phyloP scores from a whole-genome alignment of 108 stramenopile genomes.

The Cyclotella atomus region DNA sequence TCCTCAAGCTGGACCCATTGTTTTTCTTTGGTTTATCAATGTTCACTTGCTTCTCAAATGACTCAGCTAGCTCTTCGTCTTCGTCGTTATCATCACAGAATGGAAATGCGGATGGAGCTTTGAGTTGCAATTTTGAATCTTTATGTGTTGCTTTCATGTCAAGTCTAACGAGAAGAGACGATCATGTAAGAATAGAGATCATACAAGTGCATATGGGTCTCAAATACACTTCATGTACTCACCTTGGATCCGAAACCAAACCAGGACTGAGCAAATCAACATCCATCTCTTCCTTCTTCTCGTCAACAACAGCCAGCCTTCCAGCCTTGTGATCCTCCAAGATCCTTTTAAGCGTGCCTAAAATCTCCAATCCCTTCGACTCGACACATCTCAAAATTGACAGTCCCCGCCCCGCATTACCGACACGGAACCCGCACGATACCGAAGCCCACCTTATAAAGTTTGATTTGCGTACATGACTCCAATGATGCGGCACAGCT shows the following conservation, averaged over 20 bases:
- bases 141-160: neutral
- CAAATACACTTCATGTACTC: no score
- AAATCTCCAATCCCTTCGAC: conserved; percentile 24
- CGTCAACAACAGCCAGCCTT: no score
- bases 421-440: conserved; percentile 62
- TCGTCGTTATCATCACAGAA: conserved; percentile 22
- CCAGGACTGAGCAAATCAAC: no score
- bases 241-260: neutral
- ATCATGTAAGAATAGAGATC: no score
- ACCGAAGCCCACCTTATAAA: conserved; percentile 67
- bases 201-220: no score
- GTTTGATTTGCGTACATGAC: conserved; percentile 41
- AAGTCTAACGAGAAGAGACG: neutral
- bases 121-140: neutral
- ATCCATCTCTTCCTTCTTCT: neutral
- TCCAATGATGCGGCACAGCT: conserved; percentile 59
- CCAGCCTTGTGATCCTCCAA: conserved; percentile 45
- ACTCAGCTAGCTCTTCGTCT: conserved; percentile 30
- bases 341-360: conserved; percentile 25
- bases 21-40: conserved; percentile 16
- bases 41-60: conserved; percentile 10
- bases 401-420: conserved; percentile 58
- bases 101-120: conserved; percentile 18
- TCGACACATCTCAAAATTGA: conserved; percentile 43
- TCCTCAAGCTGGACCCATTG: conserved; percentile 31